Evolutionary conservation across 1,139 yeast genomes (phyloP), one percentile per base, ranked within the genome.

Genomic region (Kurtzmaniella quercitrusa): DNA sequence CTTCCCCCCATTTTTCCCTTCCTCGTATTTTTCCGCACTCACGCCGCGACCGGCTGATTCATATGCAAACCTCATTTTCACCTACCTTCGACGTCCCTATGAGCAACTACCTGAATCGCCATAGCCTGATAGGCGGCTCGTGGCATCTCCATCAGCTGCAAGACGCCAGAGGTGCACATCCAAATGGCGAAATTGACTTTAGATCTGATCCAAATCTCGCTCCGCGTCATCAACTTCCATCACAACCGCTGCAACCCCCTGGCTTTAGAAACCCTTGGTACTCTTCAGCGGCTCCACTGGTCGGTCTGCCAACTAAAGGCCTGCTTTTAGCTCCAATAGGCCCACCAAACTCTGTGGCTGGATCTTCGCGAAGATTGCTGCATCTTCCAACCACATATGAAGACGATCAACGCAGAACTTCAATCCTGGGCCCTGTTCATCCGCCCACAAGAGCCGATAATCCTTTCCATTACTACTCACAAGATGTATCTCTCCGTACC

Each of bases 311-410:
- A 11, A 33, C 20, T 20, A 21, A 20, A 46, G 44, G 34, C 23
- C 64, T 69, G 9, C 46, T 61, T 38, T 51, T 63, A 44, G 59
- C 61, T 45, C 59, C 60, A 40, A 68, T 60, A 44, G 71, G 75
- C 1, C 80, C 77, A 21, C 16, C 16, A 5, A 14, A 11, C 7
- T 19, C 37, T 9, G 37, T 17, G 2, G 23, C 37, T 19, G 37
- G 26, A 8, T n/a, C 17, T 2, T n/a, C 26, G 4, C n/a, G 37
- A 19, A 34, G 37, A 19, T 19, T 34, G 37, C 37, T 34, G 37
- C 12, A 70, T 46, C 60, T 77, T 16, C 80, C 82, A 22, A 70
- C 76, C 2, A 78, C 83, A 1, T 77, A 74, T 52, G 82, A 78
- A 54, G 56, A 68, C 43, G 70, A 63, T 19, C 47, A 41, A 14